Percentiles rank a stretch among this genome's conserved stretches.
Evolutionary conservation across 345 rosid genomes (phyloP).

Genomic region (Citrus reticulata): DNA sequence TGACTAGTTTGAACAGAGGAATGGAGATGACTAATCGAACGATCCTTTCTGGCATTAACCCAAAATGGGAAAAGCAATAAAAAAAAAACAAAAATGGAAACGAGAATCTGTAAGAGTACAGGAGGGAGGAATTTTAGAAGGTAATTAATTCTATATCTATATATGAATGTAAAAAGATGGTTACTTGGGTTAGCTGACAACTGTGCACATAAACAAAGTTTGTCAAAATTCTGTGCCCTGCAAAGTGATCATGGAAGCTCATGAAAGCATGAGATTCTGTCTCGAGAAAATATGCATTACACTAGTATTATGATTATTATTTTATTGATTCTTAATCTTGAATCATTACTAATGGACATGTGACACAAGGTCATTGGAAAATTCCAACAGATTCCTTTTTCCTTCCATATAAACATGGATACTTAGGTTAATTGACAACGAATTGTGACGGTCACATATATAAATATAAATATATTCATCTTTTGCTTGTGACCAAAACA

Average conservation of each 20-base stretch:
- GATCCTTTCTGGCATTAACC: background rate
- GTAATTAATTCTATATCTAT: background rate
- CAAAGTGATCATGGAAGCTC: background rate
- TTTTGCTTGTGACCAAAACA: background rate
- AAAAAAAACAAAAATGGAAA: background rate
- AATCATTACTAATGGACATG: too few relatives aligned
- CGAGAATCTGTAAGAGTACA: background rate
- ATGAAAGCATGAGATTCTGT: background rate
- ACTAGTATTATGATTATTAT: background rate
- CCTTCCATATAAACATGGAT: background rate
- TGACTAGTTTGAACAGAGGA: background rate
- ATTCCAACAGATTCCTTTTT: background rate
- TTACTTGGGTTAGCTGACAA: background rate
- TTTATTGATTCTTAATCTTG: background rate
- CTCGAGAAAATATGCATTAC: background rate
- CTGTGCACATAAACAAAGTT: background rate
- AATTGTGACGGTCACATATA: background rate
- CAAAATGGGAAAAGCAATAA: background rate
- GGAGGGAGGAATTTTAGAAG: background rate
- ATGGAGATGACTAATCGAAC: background rate
- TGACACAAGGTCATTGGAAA: too few relatives aligned
- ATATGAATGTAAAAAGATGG: background rate
- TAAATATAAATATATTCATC: too few relatives aligned
- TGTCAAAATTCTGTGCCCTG: background rate
- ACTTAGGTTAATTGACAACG: background rate